Base-by-base conservation (phyloP, 2,329 filamentous ascomycete species). In the Cercospora canescens region DNA sequence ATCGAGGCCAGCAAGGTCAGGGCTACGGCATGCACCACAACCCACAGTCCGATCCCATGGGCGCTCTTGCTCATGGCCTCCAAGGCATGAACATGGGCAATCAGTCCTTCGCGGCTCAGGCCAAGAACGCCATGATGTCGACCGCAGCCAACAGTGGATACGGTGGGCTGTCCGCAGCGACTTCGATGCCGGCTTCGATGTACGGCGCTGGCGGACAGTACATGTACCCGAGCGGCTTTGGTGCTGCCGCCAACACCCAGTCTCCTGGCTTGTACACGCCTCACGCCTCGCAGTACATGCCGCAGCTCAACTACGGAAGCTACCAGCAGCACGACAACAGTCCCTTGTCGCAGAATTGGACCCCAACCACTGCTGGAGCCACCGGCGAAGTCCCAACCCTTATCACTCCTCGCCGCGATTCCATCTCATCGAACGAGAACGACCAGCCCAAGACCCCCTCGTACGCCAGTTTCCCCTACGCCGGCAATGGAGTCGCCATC, bases 401-500 rank as follows among this genome's bases (percentile, higher is more conserved):
- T 59, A 81, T 84, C 78, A 84, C 82, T 18, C 82, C 82, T 57
- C 82, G 83, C 39, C 82, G 83, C 56, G 82, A 83, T 69, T 84
- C 83, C 7, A 77, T 83, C 69, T 85, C 83, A 5, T 84, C 83
- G 35, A 84, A 83, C 71, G 83, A 84, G 78, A 82, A 84, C 64
- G 82, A 84, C 57, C 78, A 82, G 67, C 83, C 83, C 21, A 81
- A 81, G 24, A 85, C 83, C 8, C 83, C 83, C 3, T 80, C 78
- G 34, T 80, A 80, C 65, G 77, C 79, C 54, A 76, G 79, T 64
- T 84, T 83, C 66, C 73, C 75, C 30, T 76, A 73, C 60, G 65
- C 71, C 32, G 79, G 80, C 39, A 79, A 79, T 54, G 79, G 79
- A 52, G 76, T 83, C 21, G 75, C 81, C 35, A 82, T 84, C 75